Conservation (phyloP, 768 basidiomycete species). For the Butyriboletus loyo region DNA sequence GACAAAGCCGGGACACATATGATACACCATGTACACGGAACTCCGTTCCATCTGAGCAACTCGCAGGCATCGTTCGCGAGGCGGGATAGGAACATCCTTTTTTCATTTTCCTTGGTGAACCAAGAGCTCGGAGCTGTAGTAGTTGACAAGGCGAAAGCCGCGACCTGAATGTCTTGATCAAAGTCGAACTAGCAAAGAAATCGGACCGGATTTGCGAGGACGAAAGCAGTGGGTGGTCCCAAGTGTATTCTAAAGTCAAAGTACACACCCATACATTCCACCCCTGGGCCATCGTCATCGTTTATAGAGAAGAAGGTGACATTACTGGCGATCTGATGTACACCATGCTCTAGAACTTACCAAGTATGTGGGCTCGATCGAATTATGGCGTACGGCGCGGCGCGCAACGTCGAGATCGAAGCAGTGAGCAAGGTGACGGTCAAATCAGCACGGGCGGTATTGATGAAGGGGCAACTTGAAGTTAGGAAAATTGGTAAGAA, state of each 20-base stretch:
- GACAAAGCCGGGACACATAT: slow-evolving; percentile 15
- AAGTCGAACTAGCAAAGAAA: slow-evolving; percentile 47
- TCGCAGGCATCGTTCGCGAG: background rate
- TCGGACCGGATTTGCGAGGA: slow-evolving; percentile 57
- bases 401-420: slow-evolving; percentile 69
- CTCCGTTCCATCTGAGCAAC: background rate
- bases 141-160: background rate
- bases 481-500: slow-evolving; percentile 74
- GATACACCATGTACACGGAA: background rate
- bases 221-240: slow-evolving; percentile 53
- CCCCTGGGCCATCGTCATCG: too few species aligned
- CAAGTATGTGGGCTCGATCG: slow-evolving; percentile 69
- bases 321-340: background rate
- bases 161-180: too few species aligned
- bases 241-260: slow-evolving; percentile 9
- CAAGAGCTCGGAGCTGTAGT: too few species aligned
- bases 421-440: slow-evolving; percentile 64
- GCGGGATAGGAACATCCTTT: background rate
- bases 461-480: slow-evolving; percentile 75
- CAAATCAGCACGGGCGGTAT: slow-evolving; percentile 64
- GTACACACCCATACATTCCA: too few species aligned
- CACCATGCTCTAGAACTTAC: slow-evolving; percentile 52
- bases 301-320: background rate
- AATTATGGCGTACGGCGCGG: slow-evolving; percentile 74
- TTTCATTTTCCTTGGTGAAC: too few species aligned